Base-by-base conservation (phyloP, 345 rosid genomes). In the Pistacia integerrima region DNA sequence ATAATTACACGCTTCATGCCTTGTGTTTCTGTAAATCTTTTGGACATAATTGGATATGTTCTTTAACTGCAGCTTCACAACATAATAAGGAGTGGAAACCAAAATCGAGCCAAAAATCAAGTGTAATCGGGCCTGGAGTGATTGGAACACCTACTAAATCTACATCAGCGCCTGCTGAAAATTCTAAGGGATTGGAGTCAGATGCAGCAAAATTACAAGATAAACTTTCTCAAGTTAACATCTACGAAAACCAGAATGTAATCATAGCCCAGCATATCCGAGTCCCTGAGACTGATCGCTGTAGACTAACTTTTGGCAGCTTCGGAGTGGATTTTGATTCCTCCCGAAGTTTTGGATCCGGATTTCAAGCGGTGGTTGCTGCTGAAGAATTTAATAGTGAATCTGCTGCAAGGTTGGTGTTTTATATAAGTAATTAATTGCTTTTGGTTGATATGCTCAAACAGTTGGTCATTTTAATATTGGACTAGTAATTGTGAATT, bases 41-140 rank as follows among this genome's bases (percentile, higher is more conserved):
- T 8, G 36, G n/a, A n/a, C 48, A 48, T 80, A 61, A 69, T 54
- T 63, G 51, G 61, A 59, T 30, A 28, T 55, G 56, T 6, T 11
- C 10, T 56, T 74, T 57, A 48, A 13, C 1, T 78, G 87, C 93
- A 91, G 97, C 87, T 81, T 63, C 84, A 41, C 89, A 85, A 58
- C 96, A 84, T 64, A 87, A 85, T 62, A 94, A 90, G 80, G 94
- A 93, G 78, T 94, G 98, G 97, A 94, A 91, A 79, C 97, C 95
- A 64, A 94, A 93, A 83, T 82, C 89, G 3, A 89, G 79, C 85
- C 90, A 93, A 74, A 94, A 87, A 75, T 72, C 89, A 22, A 76
- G 25, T 73, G 81, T 62, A 64, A 72, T 64, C 66, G 80, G 83
- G 69, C 88, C 84, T 49, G 97, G 93, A 78, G 90, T 88, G 74